phyloP scores from a whole-genome alignment of 2,329 filamentous ascomycete species.

The Cadophora malorum region DNA sequence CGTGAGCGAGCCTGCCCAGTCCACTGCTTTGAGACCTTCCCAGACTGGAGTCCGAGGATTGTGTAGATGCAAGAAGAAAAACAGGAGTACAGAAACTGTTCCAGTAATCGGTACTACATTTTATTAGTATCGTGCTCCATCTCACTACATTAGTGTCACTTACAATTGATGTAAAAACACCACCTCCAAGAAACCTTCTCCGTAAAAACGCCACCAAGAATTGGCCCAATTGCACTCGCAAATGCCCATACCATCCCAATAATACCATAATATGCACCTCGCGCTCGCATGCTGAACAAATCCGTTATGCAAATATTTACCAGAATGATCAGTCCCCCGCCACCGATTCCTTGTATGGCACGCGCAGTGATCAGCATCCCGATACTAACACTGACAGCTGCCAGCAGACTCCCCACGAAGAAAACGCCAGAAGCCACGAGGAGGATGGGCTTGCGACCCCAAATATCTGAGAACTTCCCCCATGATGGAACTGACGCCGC shows the following conservation, averaged over 20 bases:
- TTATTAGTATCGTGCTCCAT: background rate
- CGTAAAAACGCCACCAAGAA: conserved; percentile 71
- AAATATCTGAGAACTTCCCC: conserved; percentile 67
- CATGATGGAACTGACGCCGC: conserved; percentile 69
- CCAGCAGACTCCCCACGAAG: conserved; percentile 57
- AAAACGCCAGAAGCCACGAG: conserved; percentile 56
- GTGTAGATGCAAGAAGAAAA: conserved; percentile 70
- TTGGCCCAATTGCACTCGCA: conserved; percentile 68
- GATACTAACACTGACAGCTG: conserved; percentile 54
- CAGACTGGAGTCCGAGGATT: conserved; percentile 68
- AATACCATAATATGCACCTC: conserved; percentile 64
- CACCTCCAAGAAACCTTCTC: conserved; percentile 65
- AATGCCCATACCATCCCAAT: conserved; percentile 69
- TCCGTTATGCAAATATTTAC: conserved; percentile 62
- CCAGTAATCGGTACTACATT: conserved; percentile 40
- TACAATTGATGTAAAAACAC: conserved; percentile 52
- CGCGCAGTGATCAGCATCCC: conserved; percentile 53
- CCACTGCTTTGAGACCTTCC: conserved; percentile 65
- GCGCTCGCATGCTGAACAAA: conserved; percentile 55
- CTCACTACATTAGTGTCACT: conserved; percentile 15
- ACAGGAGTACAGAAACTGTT: conserved; percentile 55
- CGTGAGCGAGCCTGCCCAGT: conserved; percentile 65
- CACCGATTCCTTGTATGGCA: conserved; percentile 57
- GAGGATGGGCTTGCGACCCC: conserved; percentile 61
- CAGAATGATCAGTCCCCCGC: conserved; percentile 57